phyloP scores from a whole-genome alignment of 2,329 filamentous ascomycete genomes.

The Dactylonectria macrodidyma region DNA sequence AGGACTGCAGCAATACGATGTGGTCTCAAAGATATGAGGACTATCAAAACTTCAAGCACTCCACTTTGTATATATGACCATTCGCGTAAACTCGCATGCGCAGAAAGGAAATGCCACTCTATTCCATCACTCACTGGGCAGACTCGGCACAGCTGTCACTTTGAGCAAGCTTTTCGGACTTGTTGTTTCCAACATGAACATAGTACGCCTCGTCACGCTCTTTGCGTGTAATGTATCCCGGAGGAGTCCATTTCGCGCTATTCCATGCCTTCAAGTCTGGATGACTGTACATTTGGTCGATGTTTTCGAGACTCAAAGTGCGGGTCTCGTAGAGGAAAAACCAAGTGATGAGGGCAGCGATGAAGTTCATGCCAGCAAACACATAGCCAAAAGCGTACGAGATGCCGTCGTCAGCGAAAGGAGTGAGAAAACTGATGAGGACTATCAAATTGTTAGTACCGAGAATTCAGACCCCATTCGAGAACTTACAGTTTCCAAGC shows the following conservation, averaged over 20 bases:
- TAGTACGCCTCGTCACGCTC: slow-evolving; percentile 51
- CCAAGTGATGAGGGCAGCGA: slow-evolving; percentile 72
- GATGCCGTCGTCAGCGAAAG: slow-evolving; percentile 74
- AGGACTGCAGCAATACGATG: too few species aligned
- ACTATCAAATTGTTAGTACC: slow-evolving; percentile 53
- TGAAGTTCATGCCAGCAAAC: slow-evolving; percentile 74
- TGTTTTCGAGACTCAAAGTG: slow-evolving; percentile 77
- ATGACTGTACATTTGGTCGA: slow-evolving; percentile 79
- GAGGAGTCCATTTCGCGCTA: slow-evolving; percentile 67
- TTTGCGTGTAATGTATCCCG: slow-evolving; percentile 59
- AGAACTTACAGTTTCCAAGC: slow-evolving; percentile 69
- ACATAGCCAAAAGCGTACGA: slow-evolving; percentile 77
- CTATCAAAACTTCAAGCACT: too few species aligned
- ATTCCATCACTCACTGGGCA: not conserved
- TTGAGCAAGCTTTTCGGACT: too few species aligned
- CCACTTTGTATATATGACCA: too few species aligned
- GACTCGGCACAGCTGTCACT: too few species aligned
- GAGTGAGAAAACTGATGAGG: slow-evolving; percentile 78
- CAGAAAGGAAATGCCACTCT: not conserved
- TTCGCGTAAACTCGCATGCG: not conserved
- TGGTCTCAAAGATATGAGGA: too few species aligned
- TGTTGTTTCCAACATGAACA: too few species aligned
- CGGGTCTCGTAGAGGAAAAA: slow-evolving; percentile 80
- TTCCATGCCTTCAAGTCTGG: slow-evolving; percentile 72
- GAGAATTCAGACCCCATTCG: fast-evolving